These are phyloP conservation scores for Boletus rufocinnamomeus DNA, from an alignment of 768 basidiomycete species.

Conservation along the genomic window DNA sequence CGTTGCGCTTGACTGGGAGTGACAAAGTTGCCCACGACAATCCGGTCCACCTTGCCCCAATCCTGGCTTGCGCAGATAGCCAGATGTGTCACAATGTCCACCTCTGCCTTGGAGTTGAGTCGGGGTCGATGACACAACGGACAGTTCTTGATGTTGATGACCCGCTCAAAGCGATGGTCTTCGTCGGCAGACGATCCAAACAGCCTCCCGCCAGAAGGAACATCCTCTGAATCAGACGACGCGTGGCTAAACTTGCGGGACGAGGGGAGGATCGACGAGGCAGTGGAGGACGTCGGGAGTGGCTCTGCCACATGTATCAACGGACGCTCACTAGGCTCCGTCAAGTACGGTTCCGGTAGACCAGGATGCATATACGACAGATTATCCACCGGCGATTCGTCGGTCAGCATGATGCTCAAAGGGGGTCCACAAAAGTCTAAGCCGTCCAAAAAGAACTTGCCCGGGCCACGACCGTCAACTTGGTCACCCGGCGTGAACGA, in stretches of 20 bases:
- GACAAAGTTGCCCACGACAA: conserved; percentile 93
- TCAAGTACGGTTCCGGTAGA: conserved; percentile 34
- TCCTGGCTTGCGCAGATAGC: conserved; percentile 94
- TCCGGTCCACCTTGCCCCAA: conserved; percentile 85
- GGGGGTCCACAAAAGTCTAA: conserved; percentile 65
- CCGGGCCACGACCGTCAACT: conserved; percentile 25
- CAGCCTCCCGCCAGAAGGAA: conserved; percentile 19
- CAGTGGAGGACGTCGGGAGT: conserved; percentile 16
- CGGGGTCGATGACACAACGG: conserved; percentile 91
- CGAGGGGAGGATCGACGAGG: conserved; percentile 9
- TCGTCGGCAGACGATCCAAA: conserved; percentile 17
- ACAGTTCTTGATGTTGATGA: conserved; percentile 95
- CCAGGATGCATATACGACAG: background rate
- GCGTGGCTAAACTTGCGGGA: conserved; percentile 41
- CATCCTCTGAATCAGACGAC: conserved; percentile 50
- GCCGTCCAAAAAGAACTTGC: conserved; percentile 50
- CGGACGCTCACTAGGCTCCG: conserved; percentile 51
- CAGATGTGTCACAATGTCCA: conserved; percentile 96
- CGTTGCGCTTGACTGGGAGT: conserved; percentile 94
- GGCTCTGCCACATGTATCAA: conserved; percentile 38
- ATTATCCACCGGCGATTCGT: conserved; percentile 34
- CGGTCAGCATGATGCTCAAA: conserved; percentile 29
- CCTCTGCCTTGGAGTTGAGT: conserved; percentile 81
- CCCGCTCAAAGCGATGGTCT: conserved; percentile 63
- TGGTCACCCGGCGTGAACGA: conserved; percentile 55